A percentile compares a stretch with the other conserved stretches of the same genome.
Evolutionary conservation across 306 rosid genomes (phyloP).

Genomic region (Malus asiatica): DNA sequence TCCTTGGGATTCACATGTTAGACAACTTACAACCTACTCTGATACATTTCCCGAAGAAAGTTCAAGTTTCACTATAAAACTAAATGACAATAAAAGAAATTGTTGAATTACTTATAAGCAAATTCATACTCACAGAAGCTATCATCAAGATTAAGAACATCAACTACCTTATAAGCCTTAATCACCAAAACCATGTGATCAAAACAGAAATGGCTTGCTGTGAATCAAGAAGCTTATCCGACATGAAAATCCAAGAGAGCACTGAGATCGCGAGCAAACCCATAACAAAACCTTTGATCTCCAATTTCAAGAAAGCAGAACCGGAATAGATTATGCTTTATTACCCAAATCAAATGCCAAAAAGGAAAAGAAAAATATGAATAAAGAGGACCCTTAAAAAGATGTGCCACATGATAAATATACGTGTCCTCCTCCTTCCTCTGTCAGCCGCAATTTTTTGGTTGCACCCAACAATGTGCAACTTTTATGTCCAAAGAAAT

Average conservation of each 20-base stretch:
- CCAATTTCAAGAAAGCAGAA: not conserved
- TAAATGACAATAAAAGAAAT: too few species aligned
- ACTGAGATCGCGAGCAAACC: not conserved
- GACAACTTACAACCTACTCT: too few species aligned
- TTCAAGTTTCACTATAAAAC: too few species aligned
- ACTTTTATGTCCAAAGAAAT: not conserved
- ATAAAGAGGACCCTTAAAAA: conserved; percentile 35
- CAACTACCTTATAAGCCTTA: too few species aligned
- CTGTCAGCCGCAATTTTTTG: conserved; percentile 22
- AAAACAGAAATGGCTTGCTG: not conserved
- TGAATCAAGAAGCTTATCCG: not conserved
- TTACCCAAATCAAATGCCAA: conserved; percentile 19
- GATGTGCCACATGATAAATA: conserved; percentile 35
- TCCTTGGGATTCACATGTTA: too few species aligned
- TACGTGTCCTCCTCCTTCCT: conserved; percentile 8
- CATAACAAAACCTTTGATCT: not conserved
- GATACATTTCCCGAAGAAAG: too few species aligned
- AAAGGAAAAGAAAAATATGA: conserved; percentile 31
- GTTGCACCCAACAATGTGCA: not conserved
- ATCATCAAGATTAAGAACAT: too few species aligned
- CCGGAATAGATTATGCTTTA: conserved; percentile 21
- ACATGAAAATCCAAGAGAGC: not conserved
- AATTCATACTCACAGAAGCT: too few species aligned
- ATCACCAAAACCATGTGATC: not conserved
- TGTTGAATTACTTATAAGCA: too few species aligned